phyloP scores from a whole-genome alignment of 2,329 filamentous ascomycete species.

The Penicillium fuscoglaucum region DNA sequence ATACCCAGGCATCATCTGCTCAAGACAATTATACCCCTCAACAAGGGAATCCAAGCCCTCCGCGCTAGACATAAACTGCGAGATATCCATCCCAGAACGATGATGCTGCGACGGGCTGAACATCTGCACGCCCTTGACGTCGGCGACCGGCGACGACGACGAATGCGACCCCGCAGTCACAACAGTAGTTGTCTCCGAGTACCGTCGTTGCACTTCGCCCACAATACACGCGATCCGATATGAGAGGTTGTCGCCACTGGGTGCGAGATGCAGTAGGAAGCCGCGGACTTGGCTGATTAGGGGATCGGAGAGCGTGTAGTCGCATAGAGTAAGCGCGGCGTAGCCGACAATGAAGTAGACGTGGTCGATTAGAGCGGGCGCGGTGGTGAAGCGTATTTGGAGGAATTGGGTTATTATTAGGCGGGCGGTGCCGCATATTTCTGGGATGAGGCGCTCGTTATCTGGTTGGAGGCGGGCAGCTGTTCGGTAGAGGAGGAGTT shows the following conservation, averaged over 20 bases:
- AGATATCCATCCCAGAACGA: slow-evolving; percentile 23
- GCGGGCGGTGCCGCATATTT: slow-evolving; percentile 33
- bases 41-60: slow-evolving; percentile 26
- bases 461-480: slow-evolving; percentile 30
- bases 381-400: slow-evolving; percentile 34
- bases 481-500: slow-evolving; percentile 37
- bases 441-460: slow-evolving; percentile 27
- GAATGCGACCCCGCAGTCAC: slow-evolving; percentile 12
- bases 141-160: slow-evolving; percentile 22
- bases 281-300: slow-evolving; percentile 36
- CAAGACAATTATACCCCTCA: slow-evolving; percentile 27
- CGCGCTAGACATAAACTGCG: slow-evolving; percentile 22
- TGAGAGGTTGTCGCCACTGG: slow-evolving; percentile 36
- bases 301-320: slow-evolving; percentile 35
- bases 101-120: slow-evolving; percentile 6
- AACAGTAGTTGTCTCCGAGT: slow-evolving; percentile 22
- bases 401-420: slow-evolving; percentile 34
- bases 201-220: slow-evolving; percentile 33
- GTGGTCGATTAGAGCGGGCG: slow-evolving; percentile 33
- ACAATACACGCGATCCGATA: slow-evolving; percentile 37
- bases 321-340: slow-evolving; percentile 38
- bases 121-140: slow-evolving; percentile 16
- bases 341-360: slow-evolving; percentile 38
- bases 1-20: slow-evolving; percentile 30
- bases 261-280: slow-evolving; percentile 35